Base-by-base conservation (phyloP, 1,139 yeast genomes). In the Yamadazyma pseudoaaseri region DNA sequence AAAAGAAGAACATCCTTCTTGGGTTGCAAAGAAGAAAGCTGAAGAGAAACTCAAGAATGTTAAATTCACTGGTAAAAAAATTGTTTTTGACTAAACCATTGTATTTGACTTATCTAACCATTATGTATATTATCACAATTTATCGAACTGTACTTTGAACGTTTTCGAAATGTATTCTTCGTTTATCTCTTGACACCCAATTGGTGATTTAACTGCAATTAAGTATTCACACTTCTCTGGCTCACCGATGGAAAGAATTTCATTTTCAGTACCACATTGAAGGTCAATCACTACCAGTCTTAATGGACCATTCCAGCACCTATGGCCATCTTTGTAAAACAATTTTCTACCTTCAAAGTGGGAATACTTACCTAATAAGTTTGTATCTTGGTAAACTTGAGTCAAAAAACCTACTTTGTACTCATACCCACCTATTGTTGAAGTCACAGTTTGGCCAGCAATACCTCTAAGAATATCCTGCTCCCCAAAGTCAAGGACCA, bases 301-400 rank as follows among this genome's bases (percentile, higher is more conserved):
- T 18, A 65, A 58, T 3, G 97, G 97, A 0, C 98, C 98, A 54
- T 89, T 86, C 97, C 98, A 92, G 58, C 99, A 94, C 51, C 73
- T 73, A 32, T 80, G 80, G n/a, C 99, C 99, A 21, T 68, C 56
- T 5, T 56, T 65, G 52, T 67, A 90, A 29, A 44, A 39, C 30
- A 69, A 43, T 18, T 60, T 58, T 13, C 80, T 56, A 42, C 45
- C 53, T 27, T 59, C 58, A 30, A 57, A 52, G 5, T 60, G 51
- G n/a, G 55, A 49, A 45, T 66, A 81, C 4, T 49, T 53, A 2
- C 95, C 95, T 35, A 86, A 71, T 29, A 70, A 61, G 0, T 78
- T 72, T 16, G 77, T 76, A 41, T 69, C 73, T 54, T 87, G 96
- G 35, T 66, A 63, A 7, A 85, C 64, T 4, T 76, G 58, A 18